Percentiles rank a stretch among this genome's conserved stretches.
Evolutionary conservation across 2,329 filamentous ascomycete species (phyloP).

Genomic region (Chalaropsis ovoidea): DNA sequence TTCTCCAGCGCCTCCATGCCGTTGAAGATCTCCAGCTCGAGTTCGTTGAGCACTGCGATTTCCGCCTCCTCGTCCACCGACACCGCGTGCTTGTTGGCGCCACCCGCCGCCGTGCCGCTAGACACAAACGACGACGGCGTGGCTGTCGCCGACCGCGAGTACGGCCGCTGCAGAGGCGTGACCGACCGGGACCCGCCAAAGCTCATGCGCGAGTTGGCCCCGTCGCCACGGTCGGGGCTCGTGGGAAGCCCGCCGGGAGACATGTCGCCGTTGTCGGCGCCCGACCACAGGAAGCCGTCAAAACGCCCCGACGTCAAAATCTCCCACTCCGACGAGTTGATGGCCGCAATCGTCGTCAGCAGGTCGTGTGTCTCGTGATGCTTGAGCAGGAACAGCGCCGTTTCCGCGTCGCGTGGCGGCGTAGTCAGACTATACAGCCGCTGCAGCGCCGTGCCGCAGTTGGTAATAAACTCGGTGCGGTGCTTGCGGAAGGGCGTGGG

Average conservation of each 20-base stretch:
- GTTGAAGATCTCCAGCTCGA: slow-evolving; percentile 84
- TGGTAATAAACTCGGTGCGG: slow-evolving; percentile 63
- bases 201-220: slow-evolving; percentile 26
- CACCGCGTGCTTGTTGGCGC: slow-evolving; percentile 49
- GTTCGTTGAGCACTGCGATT: slow-evolving; percentile 77
- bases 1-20: slow-evolving; percentile 94
- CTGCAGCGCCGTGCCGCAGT: slow-evolving; percentile 68
- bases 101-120: slow-evolving; percentile 38
- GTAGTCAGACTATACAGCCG: slow-evolving; percentile 67
- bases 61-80: slow-evolving; percentile 91
- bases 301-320: slow-evolving; percentile 89
- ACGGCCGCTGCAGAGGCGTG: slow-evolving; percentile 40
- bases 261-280: slow-evolving; percentile 56
- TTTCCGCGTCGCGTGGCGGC: slow-evolving; percentile 73
- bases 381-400: slow-evolving; percentile 74
- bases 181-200: slow-evolving; percentile 28
- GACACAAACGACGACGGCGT: slow-evolving; percentile 53
- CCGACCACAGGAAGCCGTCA: slow-evolving; percentile 90
- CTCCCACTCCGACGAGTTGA: slow-evolving; percentile 91
- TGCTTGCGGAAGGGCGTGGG: slow-evolving; percentile 58
- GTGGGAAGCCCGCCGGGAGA: slow-evolving; percentile 42
- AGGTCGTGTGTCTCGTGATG: slow-evolving; percentile 75
- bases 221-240: slow-evolving; percentile 33
- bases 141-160: slow-evolving; percentile 48
- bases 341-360: slow-evolving; percentile 74